Conservation (phyloP, 148 eudicot species). For the Beta vulgaris region DNA sequence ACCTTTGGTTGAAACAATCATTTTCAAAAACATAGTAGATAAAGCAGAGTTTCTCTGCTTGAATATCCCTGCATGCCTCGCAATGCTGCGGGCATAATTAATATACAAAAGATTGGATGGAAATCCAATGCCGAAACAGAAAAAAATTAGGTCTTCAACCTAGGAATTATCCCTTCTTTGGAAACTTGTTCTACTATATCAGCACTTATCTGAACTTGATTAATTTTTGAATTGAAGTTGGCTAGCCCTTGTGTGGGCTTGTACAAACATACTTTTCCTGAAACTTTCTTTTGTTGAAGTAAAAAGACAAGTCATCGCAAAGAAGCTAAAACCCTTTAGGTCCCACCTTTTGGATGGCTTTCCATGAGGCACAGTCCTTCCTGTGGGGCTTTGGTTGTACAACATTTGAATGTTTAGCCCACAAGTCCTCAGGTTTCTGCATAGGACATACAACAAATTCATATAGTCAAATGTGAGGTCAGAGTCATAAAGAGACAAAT, state of each 20-base stretch:
- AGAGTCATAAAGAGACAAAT: neutral
- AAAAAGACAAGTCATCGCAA: too few species aligned
- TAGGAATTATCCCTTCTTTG: too few species aligned
- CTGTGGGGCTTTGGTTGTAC: conserved; percentile 95
- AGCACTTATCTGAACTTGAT: too few species aligned
- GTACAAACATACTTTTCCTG: too few species aligned
- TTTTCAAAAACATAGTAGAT: neutral
- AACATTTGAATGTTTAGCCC: conserved; percentile 86
- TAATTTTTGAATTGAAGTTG: too few species aligned
- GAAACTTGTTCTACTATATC: too few species aligned
- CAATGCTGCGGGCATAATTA: neutral
- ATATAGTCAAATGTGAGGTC: conserved; percentile 1
- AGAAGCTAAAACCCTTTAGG: neutral
- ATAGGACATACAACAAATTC: conserved; percentile 10
- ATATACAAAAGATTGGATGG: neutral
- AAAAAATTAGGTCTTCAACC: too few species aligned
- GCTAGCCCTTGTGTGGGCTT: too few species aligned
- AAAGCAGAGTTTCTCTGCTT: neutral
- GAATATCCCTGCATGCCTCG: neutral
- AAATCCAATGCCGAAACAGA: neutral
- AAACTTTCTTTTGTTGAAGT: too few species aligned
- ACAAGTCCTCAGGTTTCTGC: conserved; percentile 95
- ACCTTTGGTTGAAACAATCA: neutral
- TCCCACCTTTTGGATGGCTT: conserved; percentile 70
- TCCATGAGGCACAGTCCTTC: conserved; percentile 70